These are phyloP conservation scores for Aspergillus homomorphus DNA, from an alignment of 495 filamentous ascomycete species.

Conservation along the genomic window DNA sequence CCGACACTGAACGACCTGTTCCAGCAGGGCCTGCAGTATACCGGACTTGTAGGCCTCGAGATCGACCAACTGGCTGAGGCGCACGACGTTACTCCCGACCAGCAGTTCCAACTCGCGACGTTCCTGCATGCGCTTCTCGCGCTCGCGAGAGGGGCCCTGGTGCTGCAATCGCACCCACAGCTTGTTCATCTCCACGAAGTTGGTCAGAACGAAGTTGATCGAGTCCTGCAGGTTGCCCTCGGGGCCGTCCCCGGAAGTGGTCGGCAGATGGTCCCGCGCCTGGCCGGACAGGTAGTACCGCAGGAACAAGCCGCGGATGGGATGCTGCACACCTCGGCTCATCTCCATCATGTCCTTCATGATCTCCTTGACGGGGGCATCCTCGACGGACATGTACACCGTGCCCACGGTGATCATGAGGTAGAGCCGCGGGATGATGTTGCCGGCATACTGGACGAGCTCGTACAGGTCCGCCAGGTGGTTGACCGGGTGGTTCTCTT, in stretches of 20 bases:
- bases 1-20: slow-evolving; percentile 96
- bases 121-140: slow-evolving; percentile 90
- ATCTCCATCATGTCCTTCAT: slow-evolving; percentile 99
- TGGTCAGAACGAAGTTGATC: slow-evolving; percentile 94
- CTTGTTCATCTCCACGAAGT: slow-evolving; percentile 99
- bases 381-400: slow-evolving; percentile 97
- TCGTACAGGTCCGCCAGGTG: slow-evolving; percentile 98
- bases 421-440: slow-evolving; percentile 94
- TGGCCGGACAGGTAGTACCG: slow-evolving; percentile 95
- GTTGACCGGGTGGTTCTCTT: slow-evolving; percentile 95
- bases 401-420: slow-evolving; percentile 99
- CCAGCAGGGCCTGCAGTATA: slow-evolving; percentile 83
- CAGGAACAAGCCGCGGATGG: slow-evolving; percentile 88
- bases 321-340: slow-evolving; percentile 96
- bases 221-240: slow-evolving; percentile 96
- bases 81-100: slow-evolving; percentile 92
- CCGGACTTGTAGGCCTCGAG: slow-evolving; percentile 88
- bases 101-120: slow-evolving; percentile 91
- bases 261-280: slow-evolving; percentile 82
- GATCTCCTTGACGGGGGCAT: slow-evolving; percentile 98
- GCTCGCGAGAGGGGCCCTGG: slow-evolving; percentile 92
- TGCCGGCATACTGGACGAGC: slow-evolving; percentile 97
- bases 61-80: slow-evolving; percentile 93
- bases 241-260: slow-evolving; percentile 78
- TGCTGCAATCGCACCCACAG: slow-evolving; percentile 97